Conservation (phyloP, 805 yeast species). For the Nakazawaea anatomiae region DNA sequence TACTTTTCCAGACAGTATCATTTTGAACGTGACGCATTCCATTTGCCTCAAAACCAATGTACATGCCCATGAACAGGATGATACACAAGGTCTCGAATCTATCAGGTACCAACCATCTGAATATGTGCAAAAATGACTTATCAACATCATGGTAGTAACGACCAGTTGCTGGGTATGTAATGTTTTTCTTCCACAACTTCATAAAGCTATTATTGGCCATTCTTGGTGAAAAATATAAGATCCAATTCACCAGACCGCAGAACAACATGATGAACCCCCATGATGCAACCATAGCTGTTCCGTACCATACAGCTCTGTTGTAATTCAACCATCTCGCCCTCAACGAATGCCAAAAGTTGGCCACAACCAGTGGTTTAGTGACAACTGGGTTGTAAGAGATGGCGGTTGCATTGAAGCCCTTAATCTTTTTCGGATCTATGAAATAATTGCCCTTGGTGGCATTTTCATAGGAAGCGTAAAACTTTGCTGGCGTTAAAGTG, state of each 20-base stretch:
- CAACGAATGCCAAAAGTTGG: conserved; percentile 17
- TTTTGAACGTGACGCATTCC: conserved; percentile 10
- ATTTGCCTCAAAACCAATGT: conserved; percentile 15
- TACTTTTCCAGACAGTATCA: not conserved
- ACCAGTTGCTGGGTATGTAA: conserved; percentile 15
- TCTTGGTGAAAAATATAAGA: conserved; percentile 31
- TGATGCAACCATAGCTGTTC: conserved; percentile 39
- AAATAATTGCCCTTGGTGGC: conserved; percentile 30
- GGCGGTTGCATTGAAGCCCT: conserved; percentile 25
- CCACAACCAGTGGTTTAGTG: not conserved
- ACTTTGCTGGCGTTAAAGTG: conserved; percentile 25
- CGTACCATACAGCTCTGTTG: conserved; percentile 39
- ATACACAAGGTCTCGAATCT: conserved; percentile 44
- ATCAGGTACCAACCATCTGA: conserved; percentile 39
- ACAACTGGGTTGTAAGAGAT: conserved; percentile 31
- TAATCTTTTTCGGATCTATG: conserved; percentile 21
- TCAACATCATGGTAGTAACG: not conserved
- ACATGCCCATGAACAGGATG: conserved; percentile 26
- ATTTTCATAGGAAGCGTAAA: conserved; percentile 31
- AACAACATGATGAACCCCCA: conserved; percentile 41
- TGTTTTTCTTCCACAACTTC: conserved; percentile 21
- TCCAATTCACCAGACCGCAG: conserved; percentile 37
- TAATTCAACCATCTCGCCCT: conserved; percentile 27
- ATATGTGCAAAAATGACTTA: not conserved
- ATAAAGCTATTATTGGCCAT: conserved; percentile 12